Evolutionary conservation across 768 basidiomycete species (phyloP).

Genomic region (Phaeotremella fagi): DNA sequence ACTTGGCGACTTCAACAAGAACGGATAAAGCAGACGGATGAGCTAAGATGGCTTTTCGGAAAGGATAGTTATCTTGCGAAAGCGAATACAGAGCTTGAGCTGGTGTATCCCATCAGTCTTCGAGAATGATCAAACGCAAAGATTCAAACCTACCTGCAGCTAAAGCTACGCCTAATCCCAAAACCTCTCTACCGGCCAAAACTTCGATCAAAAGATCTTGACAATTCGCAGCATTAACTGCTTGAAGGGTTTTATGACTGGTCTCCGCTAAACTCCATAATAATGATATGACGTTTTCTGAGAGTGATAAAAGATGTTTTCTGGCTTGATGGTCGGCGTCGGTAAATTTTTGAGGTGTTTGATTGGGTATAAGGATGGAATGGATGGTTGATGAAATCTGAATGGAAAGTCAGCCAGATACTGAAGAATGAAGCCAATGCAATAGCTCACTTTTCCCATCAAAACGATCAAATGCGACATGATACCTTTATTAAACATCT

Average conservation of each 20-base stretch:
- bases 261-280: constrained; percentile 94
- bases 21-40: constrained; percentile 21
- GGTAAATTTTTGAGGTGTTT: constrained; percentile 50
- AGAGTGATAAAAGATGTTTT: constrained; percentile 75
- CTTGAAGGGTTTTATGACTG: constrained; percentile 73
- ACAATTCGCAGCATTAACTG: constrained; percentile 74
- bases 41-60: constrained; percentile 60
- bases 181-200: constrained; percentile 62
- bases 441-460: constrained; percentile 29
- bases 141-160: constrained; percentile 62
- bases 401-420: too few species aligned
- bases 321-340: constrained; percentile 61
- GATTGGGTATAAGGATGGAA: constrained; percentile 52
- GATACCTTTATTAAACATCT: constrained; percentile 96
- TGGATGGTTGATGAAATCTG: constrained; percentile 72
- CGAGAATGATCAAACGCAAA: not conserved
- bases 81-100: constrained; percentile 90
- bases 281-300: constrained; percentile 87
- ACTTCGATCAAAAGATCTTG: constrained; percentile 88
- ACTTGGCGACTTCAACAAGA: constrained; percentile 17
- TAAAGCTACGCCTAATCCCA: constrained; percentile 67
- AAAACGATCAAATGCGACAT: constrained; percentile 54
- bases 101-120: constrained; percentile 38
- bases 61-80: constrained; percentile 81
- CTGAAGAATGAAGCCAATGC: too few species aligned